These are phyloP conservation scores for Adansonia madagascariensis DNA, from an alignment of 441 rosid species.

Conservation along the genomic window DNA sequence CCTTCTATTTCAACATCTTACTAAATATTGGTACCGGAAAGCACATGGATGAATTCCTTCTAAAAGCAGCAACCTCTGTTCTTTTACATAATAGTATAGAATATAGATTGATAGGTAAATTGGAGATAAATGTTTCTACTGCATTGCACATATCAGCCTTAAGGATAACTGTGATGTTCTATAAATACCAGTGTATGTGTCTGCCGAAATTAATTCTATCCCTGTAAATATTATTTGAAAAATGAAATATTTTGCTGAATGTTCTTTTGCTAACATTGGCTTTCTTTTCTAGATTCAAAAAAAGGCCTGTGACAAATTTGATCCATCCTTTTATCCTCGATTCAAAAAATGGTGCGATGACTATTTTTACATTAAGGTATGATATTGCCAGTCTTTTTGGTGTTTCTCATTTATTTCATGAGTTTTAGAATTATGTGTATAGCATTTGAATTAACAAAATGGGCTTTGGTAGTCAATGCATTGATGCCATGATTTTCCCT, in stretches of 20 bases:
- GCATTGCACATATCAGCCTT: constrained; percentile 16
- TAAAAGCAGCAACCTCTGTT: neutral
- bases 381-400: constrained; percentile 1
- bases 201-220: neutral
- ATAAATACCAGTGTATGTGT: neutral
- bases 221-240: neutral
- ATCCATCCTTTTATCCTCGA: constrained; percentile 78
- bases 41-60: neutral
- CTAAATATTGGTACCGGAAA: neutral
- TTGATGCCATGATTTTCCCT: neutral
- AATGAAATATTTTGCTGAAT: constrained; percentile 7
- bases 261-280: constrained; percentile 18
- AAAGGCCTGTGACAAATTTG: constrained; percentile 86
- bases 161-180: neutral
- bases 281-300: constrained; percentile 67
- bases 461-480: neutral
- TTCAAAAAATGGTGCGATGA: constrained; percentile 99
- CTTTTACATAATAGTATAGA: constrained; percentile 6
- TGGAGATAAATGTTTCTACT: neutral
- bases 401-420: neutral
- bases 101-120: neutral
- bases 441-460: constrained; percentile 14
- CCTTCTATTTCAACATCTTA: neutral
- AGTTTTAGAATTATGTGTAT: neutral
- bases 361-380: constrained; percentile 88